Evolutionary conservation across 257 asterid species (phyloP), one percentile per base, ranked within the genome.

Genomic region (Capsicum rhomboideum): DNA sequence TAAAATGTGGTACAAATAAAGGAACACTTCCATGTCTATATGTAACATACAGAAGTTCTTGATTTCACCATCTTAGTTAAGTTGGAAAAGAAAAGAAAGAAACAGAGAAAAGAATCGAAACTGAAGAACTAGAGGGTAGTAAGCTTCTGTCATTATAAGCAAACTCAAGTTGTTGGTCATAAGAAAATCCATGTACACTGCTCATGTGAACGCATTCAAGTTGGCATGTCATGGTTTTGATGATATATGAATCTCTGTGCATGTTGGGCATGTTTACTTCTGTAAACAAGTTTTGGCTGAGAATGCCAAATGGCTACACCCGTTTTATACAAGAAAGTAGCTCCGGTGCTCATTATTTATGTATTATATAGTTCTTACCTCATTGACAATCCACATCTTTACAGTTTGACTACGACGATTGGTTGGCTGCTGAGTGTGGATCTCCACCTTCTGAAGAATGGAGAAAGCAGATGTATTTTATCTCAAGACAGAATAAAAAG

Each of bases 341-440:
- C 79, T 71, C 55, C n/a, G 23, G 20, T n/a, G 55, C 52, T 12
- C 20, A 17, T 23, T 56, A 52, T 71, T 66, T 64, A 11, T 54
- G 53, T 40, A 13, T 44, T 44, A 44, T 72, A 6, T 72, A 23
- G 34, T 26, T 46, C 59, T 23, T 23, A 16, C 37, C 59, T 74
- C 14, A 2, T 14, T 13, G n/a, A 23, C 9, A 8, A 46, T 74
- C 23, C 14, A 6, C 16, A 8, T 52, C 28, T 42, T 23, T 83
- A 86, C 93, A 95, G 99, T 97, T 92, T 31, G 97, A 93, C 84
- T 97, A 97, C 18, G 90, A 95, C 80, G 94, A 93, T 82, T 93
- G 97, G 98, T 84, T 97, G 88, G 99, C 97, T 28, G 92, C 84
- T 6, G 83, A 90, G 91, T 88, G 91, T 54, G 92, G 92, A 11